Conservation (phyloP, 495 filamentous ascomycete species). For the Bathelium albidoporum region DNA sequence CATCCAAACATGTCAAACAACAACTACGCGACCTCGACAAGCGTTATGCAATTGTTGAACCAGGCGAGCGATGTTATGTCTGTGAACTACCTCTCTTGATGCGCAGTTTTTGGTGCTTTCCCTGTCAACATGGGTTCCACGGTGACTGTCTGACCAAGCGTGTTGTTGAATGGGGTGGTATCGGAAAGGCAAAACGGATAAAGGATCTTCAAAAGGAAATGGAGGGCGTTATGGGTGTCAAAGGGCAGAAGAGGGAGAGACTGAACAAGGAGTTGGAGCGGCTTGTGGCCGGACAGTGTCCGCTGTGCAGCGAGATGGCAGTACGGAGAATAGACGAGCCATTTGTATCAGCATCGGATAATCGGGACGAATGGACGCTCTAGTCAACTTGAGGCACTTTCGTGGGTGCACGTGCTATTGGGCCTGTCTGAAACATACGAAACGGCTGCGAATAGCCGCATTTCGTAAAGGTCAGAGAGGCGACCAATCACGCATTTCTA, state of each 20-base stretch:
- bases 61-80: slow-evolving; percentile 84
- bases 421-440: background rate
- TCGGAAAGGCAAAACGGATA: slow-evolving; percentile 69
- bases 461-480: background rate
- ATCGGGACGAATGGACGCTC: slow-evolving; percentile 73
- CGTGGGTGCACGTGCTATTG: no score
- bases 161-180: slow-evolving; percentile 63
- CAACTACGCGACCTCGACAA: slow-evolving; percentile 77
- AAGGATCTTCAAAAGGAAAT: slow-evolving; percentile 74
- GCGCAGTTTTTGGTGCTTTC: slow-evolving; percentile 94
- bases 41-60: slow-evolving; percentile 92
- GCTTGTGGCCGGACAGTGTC: slow-evolving; percentile 61
- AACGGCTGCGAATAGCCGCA: background rate
- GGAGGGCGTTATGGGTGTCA: slow-evolving; percentile 51
- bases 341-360: slow-evolving; percentile 63
- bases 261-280: slow-evolving; percentile 83
- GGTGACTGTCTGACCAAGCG: slow-evolving; percentile 80
- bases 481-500: background rate
- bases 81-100: slow-evolving; percentile 77
- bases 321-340: slow-evolving; percentile 89
- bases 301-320: slow-evolving; percentile 86
- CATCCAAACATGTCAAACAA: slow-evolving; percentile 75
- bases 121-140: slow-evolving; percentile 96
- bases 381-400: no score
- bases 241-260: slow-evolving; percentile 59